A percentile compares a stretch with the other conserved stretches of the same genome.
Evolutionary conservation across 805 yeast species (phyloP).

Genomic region (Lipomyces yamanashiensis): DNA sequence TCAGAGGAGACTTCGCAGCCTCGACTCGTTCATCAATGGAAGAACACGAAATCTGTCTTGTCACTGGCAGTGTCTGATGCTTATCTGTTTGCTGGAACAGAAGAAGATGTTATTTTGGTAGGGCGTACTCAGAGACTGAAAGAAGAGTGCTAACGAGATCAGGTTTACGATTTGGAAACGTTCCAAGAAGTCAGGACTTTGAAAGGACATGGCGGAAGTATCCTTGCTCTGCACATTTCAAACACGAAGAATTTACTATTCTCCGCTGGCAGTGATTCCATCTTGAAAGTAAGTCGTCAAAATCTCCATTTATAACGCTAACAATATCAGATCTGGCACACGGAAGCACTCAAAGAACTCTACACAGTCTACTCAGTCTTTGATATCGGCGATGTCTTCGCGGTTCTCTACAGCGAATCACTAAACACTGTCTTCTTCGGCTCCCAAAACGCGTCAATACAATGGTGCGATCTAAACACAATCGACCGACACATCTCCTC

Average conservation of each 20-base stretch:
- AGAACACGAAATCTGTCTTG: slow-evolving; percentile 69
- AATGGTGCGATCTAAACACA: slow-evolving; percentile 60
- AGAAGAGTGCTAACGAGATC: background rate
- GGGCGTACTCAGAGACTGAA: background rate
- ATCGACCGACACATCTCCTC: slow-evolving; percentile 32
- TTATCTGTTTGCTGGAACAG: slow-evolving; percentile 82
- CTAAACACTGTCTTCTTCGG: slow-evolving; percentile 76
- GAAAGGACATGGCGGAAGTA: slow-evolving; percentile 73
- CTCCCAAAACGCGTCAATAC: slow-evolving; percentile 86
- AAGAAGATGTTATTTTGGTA: slow-evolving; percentile 76
- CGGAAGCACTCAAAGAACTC: slow-evolving; percentile 50
- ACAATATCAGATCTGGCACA: slow-evolving; percentile 62
- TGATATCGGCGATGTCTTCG: slow-evolving; percentile 93
- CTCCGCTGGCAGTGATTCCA: slow-evolving; percentile 88
- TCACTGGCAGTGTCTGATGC: slow-evolving; percentile 51
- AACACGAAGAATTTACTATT: slow-evolving; percentile 63
- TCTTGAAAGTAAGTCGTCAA: slow-evolving; percentile 58
- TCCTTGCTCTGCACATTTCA: slow-evolving; percentile 60
- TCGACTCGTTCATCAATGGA: slow-evolving; percentile 72
- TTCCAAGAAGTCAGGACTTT: slow-evolving; percentile 61
- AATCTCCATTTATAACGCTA: background rate
- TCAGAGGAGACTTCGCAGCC: slow-evolving; percentile 1
- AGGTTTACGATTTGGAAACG: slow-evolving; percentile 60
- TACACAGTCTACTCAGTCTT: slow-evolving; percentile 80
- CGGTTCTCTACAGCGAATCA: slow-evolving; percentile 69